A percentile compares a stretch with the other conserved stretches of the same genome.
Evolutionary conservation across 1,139 yeast genomes (phyloP).

Genomic region (Kurtzmaniella quercitrusa): DNA sequence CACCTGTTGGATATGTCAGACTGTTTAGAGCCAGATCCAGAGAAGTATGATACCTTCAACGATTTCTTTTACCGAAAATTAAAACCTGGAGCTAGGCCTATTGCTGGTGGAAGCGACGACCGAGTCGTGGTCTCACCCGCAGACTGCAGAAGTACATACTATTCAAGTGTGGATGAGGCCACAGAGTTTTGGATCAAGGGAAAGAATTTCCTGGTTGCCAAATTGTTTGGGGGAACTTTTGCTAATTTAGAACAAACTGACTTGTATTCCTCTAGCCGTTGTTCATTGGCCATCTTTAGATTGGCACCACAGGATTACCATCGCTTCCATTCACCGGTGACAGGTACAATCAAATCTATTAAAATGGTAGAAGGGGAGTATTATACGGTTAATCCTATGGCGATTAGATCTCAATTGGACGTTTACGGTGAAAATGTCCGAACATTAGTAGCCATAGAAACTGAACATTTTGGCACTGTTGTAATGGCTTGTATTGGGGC

Average conservation of each 20-base stretch:
- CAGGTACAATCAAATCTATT: conserved; percentile 66
- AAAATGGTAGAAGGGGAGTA: conserved; percentile 79
- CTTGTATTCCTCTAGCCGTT: conserved; percentile 33
- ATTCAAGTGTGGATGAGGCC: conserved; percentile 58
- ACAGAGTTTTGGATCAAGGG: conserved; percentile 91
- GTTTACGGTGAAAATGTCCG: conserved; percentile 92
- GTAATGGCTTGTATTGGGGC: conserved; percentile 88
- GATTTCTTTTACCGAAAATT: conserved; percentile 83
- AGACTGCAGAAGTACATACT: conserved; percentile 81
- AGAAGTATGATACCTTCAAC: conserved; percentile 67
- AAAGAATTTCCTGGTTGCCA: conserved; percentile 62
- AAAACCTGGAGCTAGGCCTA: conserved; percentile 64
- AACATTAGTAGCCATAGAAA: conserved; percentile 69
- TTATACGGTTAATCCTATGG: conserved; percentile 97
- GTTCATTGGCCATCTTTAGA: conserved; percentile 75
- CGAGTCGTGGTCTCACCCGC: conserved; percentile 74
- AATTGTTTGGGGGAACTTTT: conserved; percentile 59
- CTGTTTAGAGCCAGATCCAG: conserved; percentile 49
- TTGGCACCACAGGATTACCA: conserved; percentile 98
- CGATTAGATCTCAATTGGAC: conserved; percentile 79
- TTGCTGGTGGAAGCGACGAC: conserved; percentile 53
- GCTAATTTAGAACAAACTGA: conserved; percentile 44
- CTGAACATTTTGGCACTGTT: conserved; percentile 71
- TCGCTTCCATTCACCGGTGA: conserved; percentile 85
- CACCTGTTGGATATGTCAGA: conserved; percentile 73